These are phyloP conservation scores for Prunus armeniaca DNA, from an alignment of 306 rosid genomes.

Conservation along the genomic window DNA sequence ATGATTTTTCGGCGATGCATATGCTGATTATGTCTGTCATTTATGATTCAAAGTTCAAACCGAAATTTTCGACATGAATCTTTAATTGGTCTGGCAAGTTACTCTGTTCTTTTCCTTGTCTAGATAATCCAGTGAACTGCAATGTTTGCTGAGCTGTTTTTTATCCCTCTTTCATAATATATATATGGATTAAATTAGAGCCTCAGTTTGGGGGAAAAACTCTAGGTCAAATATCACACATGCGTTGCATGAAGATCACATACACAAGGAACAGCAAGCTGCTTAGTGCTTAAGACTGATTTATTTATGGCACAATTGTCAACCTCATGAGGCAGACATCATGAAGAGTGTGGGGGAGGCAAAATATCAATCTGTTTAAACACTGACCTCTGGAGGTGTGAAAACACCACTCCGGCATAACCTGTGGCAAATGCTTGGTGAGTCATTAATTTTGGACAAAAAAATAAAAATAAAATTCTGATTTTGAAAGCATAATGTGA, in stretches of 20 bases:
- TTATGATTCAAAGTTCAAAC: background rate
- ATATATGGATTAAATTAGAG: too few species aligned
- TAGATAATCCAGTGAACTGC: too few species aligned
- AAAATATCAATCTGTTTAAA: too few species aligned
- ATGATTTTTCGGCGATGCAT: background rate
- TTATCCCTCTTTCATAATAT: too few species aligned
- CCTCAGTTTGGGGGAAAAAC: too few species aligned
- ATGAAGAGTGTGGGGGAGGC: background rate
- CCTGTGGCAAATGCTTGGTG: conserved; percentile 2
- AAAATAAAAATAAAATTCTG: too few species aligned
- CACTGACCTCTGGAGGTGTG: background rate
- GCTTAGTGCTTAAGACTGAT: background rate
- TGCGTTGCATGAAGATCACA: too few species aligned
- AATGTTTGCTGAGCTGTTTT: too few species aligned
- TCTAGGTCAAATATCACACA: too few species aligned
- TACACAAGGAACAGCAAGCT: too few species aligned
- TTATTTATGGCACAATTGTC: background rate
- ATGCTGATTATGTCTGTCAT: background rate
- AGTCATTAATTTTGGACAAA: conserved; percentile 5
- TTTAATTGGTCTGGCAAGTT: background rate
- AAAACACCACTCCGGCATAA: background rate
- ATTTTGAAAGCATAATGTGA: background rate
- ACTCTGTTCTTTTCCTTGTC: too few species aligned
- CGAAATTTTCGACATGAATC: background rate
- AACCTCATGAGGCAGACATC: background rate